Conservation (phyloP, 1,139 yeast genomes). For the Yamadazyma songkhlaensis region DNA sequence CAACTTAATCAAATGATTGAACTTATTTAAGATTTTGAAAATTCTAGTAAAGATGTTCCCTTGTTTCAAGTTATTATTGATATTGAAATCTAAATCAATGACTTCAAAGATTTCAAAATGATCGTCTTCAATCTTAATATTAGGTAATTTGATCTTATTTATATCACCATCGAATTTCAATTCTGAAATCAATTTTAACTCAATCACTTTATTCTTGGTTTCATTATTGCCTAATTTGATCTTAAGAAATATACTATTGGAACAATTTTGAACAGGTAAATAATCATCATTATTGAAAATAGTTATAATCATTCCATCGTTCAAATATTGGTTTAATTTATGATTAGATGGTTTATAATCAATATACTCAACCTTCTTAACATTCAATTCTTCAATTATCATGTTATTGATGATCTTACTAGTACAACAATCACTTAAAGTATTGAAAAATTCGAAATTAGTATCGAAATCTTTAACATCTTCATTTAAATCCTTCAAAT, state of each 20-base stretch:
- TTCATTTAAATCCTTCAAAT: conserved; percentile 29
- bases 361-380: conserved; percentile 19
- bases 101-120: conserved; percentile 29
- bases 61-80: conserved; percentile 7
- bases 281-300: conserved; percentile 33
- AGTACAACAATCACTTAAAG: conserved; percentile 51
- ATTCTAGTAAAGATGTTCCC: conserved; percentile 20
- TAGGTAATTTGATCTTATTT: conserved; percentile 23
- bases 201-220: conserved; percentile 10
- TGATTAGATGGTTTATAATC: neutral
- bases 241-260: conserved; percentile 34
- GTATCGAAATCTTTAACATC: neutral
- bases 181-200: conserved; percentile 8
- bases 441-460: conserved; percentile 35
- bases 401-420: conserved; percentile 63
- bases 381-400: conserved; percentile 57
- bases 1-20: conserved; percentile 31
- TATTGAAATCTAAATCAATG: conserved; percentile 21
- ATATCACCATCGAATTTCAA: conserved; percentile 16
- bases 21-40: conserved; percentile 29
- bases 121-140: conserved; percentile 21
- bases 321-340: conserved; percentile 8
- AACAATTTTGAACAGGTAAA: conserved; percentile 34
- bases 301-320: conserved; percentile 27
- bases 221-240: conserved; percentile 24